phyloP scores from a whole-genome alignment of 805 yeast genomes.

The Saturnispora galanensis region DNA sequence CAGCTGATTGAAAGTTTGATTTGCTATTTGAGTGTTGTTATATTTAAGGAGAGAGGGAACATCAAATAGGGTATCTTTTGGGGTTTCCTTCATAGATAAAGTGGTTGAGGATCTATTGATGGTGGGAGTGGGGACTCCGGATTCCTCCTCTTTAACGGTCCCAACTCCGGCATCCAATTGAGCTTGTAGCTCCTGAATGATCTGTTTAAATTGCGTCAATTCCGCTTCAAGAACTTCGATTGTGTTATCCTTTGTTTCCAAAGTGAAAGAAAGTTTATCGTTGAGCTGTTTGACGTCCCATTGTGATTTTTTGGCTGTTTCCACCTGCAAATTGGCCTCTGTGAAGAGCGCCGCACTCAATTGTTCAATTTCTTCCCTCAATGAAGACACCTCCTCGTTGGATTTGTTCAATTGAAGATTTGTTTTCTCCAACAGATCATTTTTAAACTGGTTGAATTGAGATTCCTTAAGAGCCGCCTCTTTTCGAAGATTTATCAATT shows the following conservation, averaged over 20 bases:
- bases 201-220: slow-evolving; percentile 51
- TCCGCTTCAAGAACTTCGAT: slow-evolving; percentile 59
- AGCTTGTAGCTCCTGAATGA: slow-evolving; percentile 34
- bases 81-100: not conserved
- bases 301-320: slow-evolving; percentile 62
- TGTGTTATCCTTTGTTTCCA: slow-evolving; percentile 60
- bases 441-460: slow-evolving; percentile 5
- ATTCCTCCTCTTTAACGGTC: not conserved
- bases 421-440: slow-evolving; percentile 2
- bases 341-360: slow-evolving; percentile 66
- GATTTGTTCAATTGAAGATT: slow-evolving; percentile 3
- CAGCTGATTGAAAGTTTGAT: slow-evolving; percentile 25
- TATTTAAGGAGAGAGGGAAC: slow-evolving; percentile 14
- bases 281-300: slow-evolving; percentile 52
- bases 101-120: slow-evolving; percentile 11
- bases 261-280: slow-evolving; percentile 38
- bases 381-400: slow-evolving; percentile 39
- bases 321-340: slow-evolving; percentile 81
- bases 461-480: slow-evolving; percentile 8
- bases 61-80: slow-evolving; percentile 14
- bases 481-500: slow-evolving; percentile 23
- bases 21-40: slow-evolving; percentile 20
- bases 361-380: slow-evolving; percentile 72
- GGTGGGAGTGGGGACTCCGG: not conserved
- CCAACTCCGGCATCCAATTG: not conserved